phyloP scores from a whole-genome alignment of 306 rosid genomes.

The Crotalaria pallida region DNA sequence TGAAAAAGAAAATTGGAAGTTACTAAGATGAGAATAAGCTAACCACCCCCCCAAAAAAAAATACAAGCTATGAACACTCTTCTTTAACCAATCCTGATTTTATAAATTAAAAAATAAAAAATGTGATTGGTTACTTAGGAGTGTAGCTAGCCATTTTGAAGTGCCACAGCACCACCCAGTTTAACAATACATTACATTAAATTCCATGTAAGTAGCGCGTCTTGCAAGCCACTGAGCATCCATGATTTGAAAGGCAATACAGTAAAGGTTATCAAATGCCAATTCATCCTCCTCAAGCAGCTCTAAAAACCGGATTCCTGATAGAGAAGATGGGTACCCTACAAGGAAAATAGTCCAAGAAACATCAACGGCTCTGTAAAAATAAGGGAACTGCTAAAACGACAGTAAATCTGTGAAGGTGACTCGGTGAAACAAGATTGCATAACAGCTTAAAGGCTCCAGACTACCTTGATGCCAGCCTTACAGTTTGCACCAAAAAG shows the following conservation, averaged over 20 bases:
- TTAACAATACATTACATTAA: conserved; percentile 50
- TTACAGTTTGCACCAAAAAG: neutral
- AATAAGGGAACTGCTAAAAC: neutral
- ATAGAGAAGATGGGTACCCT: conserved; percentile 58
- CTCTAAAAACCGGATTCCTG: conserved; percentile 61
- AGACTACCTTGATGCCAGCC: neutral
- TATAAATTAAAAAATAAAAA: no score
- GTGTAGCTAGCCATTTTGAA: no score
- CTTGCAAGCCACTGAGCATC: conserved; percentile 96
- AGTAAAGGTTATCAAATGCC: conserved; percentile 83
- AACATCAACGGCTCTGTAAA: neutral
- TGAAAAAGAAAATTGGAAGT: neutral
- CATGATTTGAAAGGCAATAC: conserved; percentile 87
- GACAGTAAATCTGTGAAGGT: neutral
- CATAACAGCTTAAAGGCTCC: neutral
- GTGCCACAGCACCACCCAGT: neutral
- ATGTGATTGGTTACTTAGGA: no score
- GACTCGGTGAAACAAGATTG: neutral
- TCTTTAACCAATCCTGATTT: no score
- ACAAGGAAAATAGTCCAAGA: conserved; percentile 24
- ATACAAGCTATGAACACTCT: neutral
- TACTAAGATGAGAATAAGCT: neutral
- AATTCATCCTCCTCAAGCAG: conserved; percentile 68
- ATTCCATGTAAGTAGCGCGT: conserved; percentile 92
- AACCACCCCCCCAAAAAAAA: neutral